Evolutionary conservation across 1,284 basidiomycete species (phyloP), one percentile per base, ranked within the genome.

Genomic region (Ganoderma resinaceum): DNA sequence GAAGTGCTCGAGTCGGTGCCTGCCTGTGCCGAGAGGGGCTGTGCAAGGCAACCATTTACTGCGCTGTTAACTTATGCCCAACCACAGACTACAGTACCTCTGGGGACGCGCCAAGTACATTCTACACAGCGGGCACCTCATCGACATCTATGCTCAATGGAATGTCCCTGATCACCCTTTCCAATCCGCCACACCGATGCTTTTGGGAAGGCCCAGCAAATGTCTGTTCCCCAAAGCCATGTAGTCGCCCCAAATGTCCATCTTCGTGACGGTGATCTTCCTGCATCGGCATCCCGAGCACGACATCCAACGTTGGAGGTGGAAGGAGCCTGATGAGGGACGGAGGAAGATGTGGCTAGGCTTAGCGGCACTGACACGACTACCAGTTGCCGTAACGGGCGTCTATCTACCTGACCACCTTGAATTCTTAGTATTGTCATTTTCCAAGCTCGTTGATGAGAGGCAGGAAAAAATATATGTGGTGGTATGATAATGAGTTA

Each of bases 191-290:
- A n/a, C 73, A 77, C 0, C 83, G 80, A 31, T 84, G 77, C 3
- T 70, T 72, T 49, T 71, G 71, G 1, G 82, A 76, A 0, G 82
- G 83, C n/a, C 83, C 83, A 3, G 83, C 82, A 65, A 85, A 85
- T 7, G 82, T 83, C 81, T 83, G 65, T 85, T 84, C 40, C 79
- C 82, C 29, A 75, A 68, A 40, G 75, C 76, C 74, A 82, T 79
- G 49, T 80, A 80, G 55, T 80, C 80, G 4, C 82, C 82, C 81
- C 82, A 83, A 20, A 84, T 82, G 66, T 80, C 75, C 0, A 62
- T 76, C n/a, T 70, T 73, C 65, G 72, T 75, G 75, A 71, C 72
- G 33, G 73, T 70, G 3, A 62, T 75, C 59, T 76, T 76, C 71
- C 66, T 76, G 11, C 65, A 70, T 26, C 70, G 73, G 18, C 59